A percentile compares a stretch with the other conserved stretches of the same genome.
Conservation (phyloP, 2,329 filamentous ascomycete species). For the Neonectria neomacrospora region DNA sequence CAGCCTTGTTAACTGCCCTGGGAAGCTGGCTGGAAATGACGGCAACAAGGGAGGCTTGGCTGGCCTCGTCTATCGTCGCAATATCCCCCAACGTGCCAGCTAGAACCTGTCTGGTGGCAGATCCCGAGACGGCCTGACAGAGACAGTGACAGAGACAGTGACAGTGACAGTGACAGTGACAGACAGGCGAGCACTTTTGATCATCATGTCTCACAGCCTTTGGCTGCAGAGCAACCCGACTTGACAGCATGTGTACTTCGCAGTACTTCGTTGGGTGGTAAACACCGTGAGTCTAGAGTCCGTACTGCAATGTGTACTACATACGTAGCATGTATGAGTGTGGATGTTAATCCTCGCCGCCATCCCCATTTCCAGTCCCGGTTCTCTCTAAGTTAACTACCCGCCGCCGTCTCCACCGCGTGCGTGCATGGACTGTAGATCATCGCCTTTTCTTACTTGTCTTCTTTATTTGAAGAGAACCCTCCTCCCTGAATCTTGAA, state of each 20-base stretch:
- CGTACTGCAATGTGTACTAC: neutral
- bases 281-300: too few species aligned
- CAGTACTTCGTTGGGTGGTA: too few species aligned
- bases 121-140: neutral
- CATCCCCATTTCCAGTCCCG: neutral
- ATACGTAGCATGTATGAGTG: too few species aligned
- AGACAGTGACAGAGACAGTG: too few species aligned
- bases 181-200: neutral
- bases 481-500: constrained; percentile 8
- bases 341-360: neutral
- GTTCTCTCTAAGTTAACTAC: constrained; percentile 5
- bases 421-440: constrained; percentile 29
- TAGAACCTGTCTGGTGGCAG: neutral
- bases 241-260: neutral
- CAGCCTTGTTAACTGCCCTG: neutral
- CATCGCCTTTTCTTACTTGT: neutral
- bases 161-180: too few species aligned
- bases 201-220: neutral
- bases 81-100: constrained; percentile 7
- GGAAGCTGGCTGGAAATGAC: neutral
- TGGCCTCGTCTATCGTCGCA: neutral
- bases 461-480: neutral
- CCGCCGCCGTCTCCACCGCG: constrained; percentile 16
- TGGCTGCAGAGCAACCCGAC: neutral
- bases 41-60: neutral